A percentile compares a stretch with the other conserved stretches of the same genome.
Conservation (phyloP, 441 rosid species). For the Mallotus japonicus region DNA sequence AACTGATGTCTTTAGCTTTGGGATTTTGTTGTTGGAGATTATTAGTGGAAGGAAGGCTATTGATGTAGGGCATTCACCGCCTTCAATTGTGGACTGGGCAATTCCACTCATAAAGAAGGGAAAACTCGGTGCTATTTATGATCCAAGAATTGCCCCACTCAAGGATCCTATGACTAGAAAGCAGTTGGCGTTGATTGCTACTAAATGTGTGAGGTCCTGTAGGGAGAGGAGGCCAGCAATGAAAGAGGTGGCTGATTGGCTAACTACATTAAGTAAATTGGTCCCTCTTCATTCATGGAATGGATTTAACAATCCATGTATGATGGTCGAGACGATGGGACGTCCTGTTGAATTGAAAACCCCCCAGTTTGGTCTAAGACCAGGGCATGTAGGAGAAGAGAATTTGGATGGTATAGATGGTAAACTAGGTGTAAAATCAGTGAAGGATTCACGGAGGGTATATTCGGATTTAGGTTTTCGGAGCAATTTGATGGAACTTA, state of each 20-base stretch:
- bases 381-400: conserved; percentile 28
- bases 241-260: conserved; percentile 84
- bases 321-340: conserved; percentile 93
- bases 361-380: conserved; percentile 24
- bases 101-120: conserved; percentile 91
- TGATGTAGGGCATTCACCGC: conserved; percentile 83
- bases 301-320: conserved; percentile 87
- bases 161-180: conserved; percentile 67
- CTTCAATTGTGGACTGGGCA: conserved; percentile 95
- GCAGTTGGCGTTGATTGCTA: conserved; percentile 78
- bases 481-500: conserved; percentile 69
- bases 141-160: conserved; percentile 64
- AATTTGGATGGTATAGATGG: conserved; percentile 36
- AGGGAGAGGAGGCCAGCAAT: conserved; percentile 92
- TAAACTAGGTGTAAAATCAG: conserved; percentile 25
- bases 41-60: conserved; percentile 94
- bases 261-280: conserved; percentile 61
- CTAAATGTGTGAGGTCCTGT: conserved; percentile 93
- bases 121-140: conserved; percentile 68
- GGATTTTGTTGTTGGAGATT: conserved; percentile 89
- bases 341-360: conserved; percentile 57
- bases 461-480: conserved; percentile 71
- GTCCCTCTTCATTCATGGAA: conserved; percentile 89
- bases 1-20: conserved; percentile 94
- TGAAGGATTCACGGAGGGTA: conserved; percentile 50